Evolutionary conservation across 2,329 filamentous ascomycete species (phyloP).

Genomic region (Beauveria bassiana): DNA sequence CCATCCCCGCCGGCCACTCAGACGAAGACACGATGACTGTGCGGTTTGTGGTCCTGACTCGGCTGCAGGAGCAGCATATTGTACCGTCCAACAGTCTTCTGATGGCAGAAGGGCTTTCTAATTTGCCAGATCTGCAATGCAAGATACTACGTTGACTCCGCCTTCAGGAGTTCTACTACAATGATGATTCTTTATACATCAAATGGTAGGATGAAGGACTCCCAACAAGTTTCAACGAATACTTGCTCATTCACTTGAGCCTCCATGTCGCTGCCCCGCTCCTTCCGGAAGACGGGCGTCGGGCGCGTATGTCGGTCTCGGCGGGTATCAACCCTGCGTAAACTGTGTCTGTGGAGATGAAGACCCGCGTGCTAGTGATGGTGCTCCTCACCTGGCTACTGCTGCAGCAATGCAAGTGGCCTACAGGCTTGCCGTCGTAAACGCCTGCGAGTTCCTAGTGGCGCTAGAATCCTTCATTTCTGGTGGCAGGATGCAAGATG

Average conservation of each 20-base stretch:
- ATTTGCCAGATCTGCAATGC: not conserved
- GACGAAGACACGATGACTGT: not conserved
- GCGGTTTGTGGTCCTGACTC: not conserved
- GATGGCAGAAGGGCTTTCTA: not conserved
- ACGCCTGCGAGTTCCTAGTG: not conserved
- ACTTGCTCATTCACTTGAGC: not conserved
- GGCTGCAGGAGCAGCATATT: not conserved
- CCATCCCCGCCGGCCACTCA: not conserved
- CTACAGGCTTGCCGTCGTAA: not conserved
- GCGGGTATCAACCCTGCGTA: not conserved
- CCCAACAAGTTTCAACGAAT: not conserved
- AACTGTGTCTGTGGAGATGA: constrained; percentile 1
- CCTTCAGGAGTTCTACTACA: not conserved
- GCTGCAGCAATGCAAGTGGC: not conserved
- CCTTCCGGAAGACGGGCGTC: not conserved
- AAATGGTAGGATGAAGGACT: no score
- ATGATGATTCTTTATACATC: not conserved
- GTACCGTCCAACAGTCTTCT: not conserved
- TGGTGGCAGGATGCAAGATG: not conserved
- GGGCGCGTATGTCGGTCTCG: constrained; percentile 4
- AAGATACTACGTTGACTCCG: not conserved
- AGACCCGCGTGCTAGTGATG: not conserved
- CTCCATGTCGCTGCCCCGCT: not conserved
- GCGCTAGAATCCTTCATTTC: not conserved
- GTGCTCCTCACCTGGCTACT: not conserved